Evolutionary conservation across 176 grass and related monocot species (phyloP).

Genomic region (Triticum dicoccoides): DNA sequence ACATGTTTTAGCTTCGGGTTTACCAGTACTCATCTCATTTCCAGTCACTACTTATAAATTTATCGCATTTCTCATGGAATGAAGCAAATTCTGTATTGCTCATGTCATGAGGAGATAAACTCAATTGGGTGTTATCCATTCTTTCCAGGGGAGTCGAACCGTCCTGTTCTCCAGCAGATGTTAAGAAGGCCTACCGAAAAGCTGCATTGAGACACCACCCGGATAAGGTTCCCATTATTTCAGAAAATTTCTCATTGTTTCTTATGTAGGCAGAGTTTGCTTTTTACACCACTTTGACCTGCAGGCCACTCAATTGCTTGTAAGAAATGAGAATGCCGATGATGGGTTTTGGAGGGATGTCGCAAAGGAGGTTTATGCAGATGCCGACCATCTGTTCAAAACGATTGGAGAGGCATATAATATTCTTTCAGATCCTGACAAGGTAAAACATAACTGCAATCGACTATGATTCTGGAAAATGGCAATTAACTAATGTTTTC

Average conservation of each 20-base stretch:
- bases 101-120: constrained; percentile 23
- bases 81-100: constrained; percentile 26
- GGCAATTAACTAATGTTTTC: constrained; percentile 6
- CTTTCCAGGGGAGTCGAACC: constrained; percentile 72
- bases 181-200: constrained; percentile 97
- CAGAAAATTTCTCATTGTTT: constrained; percentile 16
- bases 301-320: constrained; percentile 75
- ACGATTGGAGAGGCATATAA: constrained; percentile 91
- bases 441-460: constrained; percentile 48
- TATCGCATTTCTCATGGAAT: constrained; percentile 9
- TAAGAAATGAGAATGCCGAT: constrained; percentile 76
- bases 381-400: constrained; percentile 94
- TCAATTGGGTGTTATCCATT: constrained; percentile 14
- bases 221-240: constrained; percentile 58
- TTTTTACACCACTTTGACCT: constrained; percentile 31
- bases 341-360: constrained; percentile 84
- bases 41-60: not conserved
- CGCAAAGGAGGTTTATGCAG: constrained; percentile 70
- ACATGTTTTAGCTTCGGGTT: not conserved
- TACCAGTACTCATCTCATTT: constrained; percentile 10
- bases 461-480: constrained; percentile 4
- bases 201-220: constrained; percentile 94
- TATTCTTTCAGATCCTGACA: constrained; percentile 80
- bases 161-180: constrained; percentile 66
- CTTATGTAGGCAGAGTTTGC: constrained; percentile 7